Base-by-base conservation (phyloP, 2,329 filamentous ascomycete species). In the Clarireedia homoeocarpa region DNA sequence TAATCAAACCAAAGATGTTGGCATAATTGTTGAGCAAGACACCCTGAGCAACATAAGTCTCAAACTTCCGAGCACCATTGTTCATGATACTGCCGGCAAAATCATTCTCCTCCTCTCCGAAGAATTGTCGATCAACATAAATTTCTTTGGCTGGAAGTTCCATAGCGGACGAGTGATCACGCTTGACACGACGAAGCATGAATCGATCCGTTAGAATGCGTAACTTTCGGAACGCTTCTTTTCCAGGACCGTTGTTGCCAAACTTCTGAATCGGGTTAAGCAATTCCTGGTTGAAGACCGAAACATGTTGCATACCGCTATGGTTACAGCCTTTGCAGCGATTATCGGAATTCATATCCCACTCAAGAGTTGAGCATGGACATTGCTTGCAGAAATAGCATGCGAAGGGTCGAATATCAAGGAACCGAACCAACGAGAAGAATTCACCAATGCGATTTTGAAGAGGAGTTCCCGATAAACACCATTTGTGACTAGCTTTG, bases 371-470 rank as follows among this genome's bases (percentile, higher is more conserved):
- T 49, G 87, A 82, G 70, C 94, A 99, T 4, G 79, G 70, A 68
- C 94, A 99, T 56, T 83, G 78, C 69, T 92, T 94, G 77, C 94
- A 99, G 62, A 96, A 86, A 69, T 99, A 99, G 62, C 89, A 91
- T 6, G 92, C 87, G 70, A 96, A 97, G 0, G 92, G 92, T 7
- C 81, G 80, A 38, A 96, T 79, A 69, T 96, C 88, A 30, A 99
- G 80, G 71, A 99, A 99, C 2, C 94, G 86, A 55, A 99, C 78
- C 23, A 97, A 76, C 0, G 92, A 97, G 73, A 97, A 96, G 71
- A 96, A 95, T 70, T 97, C 92, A 66, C 94, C 92, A 62, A 97
- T 97, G 53, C 92, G 87, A 68, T 97, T 99, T 71, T 99, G 94
- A 1, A 99, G 83, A 0, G 94, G 94, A 1, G 94, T 99, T 7